phyloP scores from a whole-genome alignment of 2,329 filamentous ascomycete species.

The Aspergillus tanneri region DNA sequence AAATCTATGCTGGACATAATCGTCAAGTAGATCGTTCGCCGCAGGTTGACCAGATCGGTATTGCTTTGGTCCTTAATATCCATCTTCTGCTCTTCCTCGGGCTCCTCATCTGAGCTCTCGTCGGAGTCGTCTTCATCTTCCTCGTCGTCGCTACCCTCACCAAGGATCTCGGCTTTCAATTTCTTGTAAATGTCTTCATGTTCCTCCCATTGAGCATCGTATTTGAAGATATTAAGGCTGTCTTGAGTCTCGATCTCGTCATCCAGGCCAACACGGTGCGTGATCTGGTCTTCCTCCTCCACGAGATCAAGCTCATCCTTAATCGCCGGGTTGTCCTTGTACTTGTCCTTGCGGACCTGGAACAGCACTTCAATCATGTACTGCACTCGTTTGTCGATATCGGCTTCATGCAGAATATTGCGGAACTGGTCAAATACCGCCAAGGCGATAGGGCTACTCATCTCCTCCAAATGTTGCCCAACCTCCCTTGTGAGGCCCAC shows the following conservation, averaged over 20 bases:
- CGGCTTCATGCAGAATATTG: conserved; percentile 91
- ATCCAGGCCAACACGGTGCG: conserved; percentile 78
- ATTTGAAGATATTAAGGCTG: conserved; percentile 91
- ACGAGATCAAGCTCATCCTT: conserved; percentile 92
- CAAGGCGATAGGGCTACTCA: conserved; percentile 83
- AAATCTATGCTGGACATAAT: conserved; percentile 96
- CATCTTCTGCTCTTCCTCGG: conserved; percentile 76
- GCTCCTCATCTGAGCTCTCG: conserved; percentile 66
- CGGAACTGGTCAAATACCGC: conserved; percentile 95
- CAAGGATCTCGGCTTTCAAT: conserved; percentile 88
- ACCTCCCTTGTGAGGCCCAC: conserved; percentile 91
- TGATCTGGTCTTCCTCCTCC: conserved; percentile 97
- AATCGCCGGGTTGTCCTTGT: conserved; percentile 89
- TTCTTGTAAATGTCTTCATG: conserved; percentile 88
- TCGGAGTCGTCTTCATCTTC: conserved; percentile 62
- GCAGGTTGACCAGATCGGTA: conserved; percentile 88
- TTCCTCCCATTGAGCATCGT: conserved; percentile 82
- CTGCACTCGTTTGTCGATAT: conserved; percentile 97
- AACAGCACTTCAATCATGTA: conserved; percentile 99
- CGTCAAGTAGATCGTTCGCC: conserved; percentile 92
- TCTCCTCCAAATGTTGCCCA: conserved; percentile 90
- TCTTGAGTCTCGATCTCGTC: conserved; percentile 84
- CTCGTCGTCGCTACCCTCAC: conserved; percentile 84
- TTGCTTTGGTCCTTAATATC: conserved; percentile 99
- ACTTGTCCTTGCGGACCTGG: conserved; percentile 92